A percentile compares a stretch with the other conserved stretches of the same genome.
phyloP scores from a whole-genome alignment of 1,139 yeast species.

The Arxiozyma bovina region DNA sequence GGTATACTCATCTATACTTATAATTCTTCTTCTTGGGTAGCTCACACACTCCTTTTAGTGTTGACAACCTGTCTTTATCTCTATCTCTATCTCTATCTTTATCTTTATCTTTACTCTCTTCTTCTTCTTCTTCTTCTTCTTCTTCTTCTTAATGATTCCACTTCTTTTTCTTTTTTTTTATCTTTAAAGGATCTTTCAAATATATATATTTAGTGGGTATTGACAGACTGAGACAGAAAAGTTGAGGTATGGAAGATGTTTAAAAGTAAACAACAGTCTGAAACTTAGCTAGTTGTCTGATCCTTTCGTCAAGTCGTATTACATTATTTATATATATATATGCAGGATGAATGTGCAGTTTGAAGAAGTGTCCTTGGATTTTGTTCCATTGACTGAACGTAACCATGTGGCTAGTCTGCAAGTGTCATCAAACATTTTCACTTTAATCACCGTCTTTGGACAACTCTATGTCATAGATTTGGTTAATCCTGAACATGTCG shows the following conservation, averaged over 20 bases:
- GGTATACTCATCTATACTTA: conserved; percentile 42
- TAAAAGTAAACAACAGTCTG: no score
- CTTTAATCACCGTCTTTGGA: conserved; percentile 18
- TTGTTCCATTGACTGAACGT: conserved; percentile 19
- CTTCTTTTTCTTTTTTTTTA: background rate
- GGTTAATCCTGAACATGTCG: conserved; percentile 25
- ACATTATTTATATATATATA: no score
- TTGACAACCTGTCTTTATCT: no score
- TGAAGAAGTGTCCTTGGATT: conserved; percentile 29
- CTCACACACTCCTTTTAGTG: no score
- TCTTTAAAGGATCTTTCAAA: background rate
- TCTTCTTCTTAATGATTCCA: no score
- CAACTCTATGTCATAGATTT: conserved; percentile 18
- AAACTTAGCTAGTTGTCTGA: background rate
- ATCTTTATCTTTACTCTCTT: no score
- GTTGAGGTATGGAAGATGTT: no score
- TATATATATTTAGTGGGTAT: background rate
- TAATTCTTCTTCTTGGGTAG: no score
- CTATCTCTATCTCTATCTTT: no score
- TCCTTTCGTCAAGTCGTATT: background rate
- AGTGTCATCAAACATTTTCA: conserved; percentile 21
- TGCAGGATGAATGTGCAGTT: conserved; percentile 18
- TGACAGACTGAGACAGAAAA: no score
- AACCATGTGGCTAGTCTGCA: conserved; percentile 21
- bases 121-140: background rate